Evolutionary conservation across 2,329 filamentous ascomycete species (phyloP), one percentile per base, ranked within the genome.

Genomic region (Ceratocystis alfenasii): DNA sequence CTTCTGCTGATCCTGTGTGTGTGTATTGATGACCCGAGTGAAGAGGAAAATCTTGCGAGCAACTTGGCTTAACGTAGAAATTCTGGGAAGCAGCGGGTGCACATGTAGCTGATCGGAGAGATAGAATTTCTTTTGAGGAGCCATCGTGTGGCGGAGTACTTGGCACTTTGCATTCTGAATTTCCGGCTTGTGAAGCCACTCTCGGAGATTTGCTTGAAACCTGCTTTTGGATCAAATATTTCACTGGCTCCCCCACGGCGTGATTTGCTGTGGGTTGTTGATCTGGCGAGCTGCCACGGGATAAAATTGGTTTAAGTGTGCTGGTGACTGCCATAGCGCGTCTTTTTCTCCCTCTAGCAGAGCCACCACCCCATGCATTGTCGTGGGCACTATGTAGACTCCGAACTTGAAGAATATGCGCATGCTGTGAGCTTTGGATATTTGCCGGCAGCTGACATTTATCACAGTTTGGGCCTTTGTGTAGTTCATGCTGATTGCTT

Each of bases 401-500:
- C 30, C 3, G 15, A 17, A 59, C 15, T 36, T 59, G 55, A n/a
- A 59, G 55, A n/a, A 33, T 20, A 33, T 59, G 30, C 5, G 28
- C 28, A 5, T 28, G 55, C 17, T 59, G 15, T 22, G 17, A 2
- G 15, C 5, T 20, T 36, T 20, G 55, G 4, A 36, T n/a, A 8
- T 36, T 17, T 28, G 55, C 15, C 8, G 30, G 33, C n/a, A 33
- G 12, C 2, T 36, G 30, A 10, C 55, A 59, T n/a, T 6, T 15
- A 8, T 30, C 28, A 36, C 55, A 36, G 30, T 33, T 59, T 59
- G 8, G 12, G 15, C 8, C 28, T 59, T 17, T 81, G 69, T 87
- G 84, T 5, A 85, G 82, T 70, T 86, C 84, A 70, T 87, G 86
- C 71, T 87, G 84, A 72, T 86, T 85, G 73, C 83, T 86, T 63